phyloP scores from a whole-genome alignment of 768 basidiomycete genomes.

The Lentinula boryana region DNA sequence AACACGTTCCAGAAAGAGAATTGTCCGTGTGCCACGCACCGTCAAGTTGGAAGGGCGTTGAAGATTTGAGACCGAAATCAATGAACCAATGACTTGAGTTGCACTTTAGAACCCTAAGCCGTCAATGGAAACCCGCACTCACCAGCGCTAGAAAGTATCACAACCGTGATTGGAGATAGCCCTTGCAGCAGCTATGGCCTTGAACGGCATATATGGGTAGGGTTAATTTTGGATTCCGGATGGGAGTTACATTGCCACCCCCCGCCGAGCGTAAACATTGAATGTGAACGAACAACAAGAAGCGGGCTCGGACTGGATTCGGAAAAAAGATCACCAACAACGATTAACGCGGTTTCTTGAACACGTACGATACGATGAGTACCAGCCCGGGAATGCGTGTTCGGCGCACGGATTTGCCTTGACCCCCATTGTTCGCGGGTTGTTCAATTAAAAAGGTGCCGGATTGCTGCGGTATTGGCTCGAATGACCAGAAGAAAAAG shows the following conservation, averaged over 20 bases:
- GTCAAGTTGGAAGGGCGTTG: not conserved
- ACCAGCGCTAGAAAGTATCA: not conserved
- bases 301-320: not conserved
- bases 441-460: not conserved
- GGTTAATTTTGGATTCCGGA: not conserved
- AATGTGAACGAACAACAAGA: not conserved
- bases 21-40: not conserved
- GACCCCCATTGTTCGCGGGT: not conserved
- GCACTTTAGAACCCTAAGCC: too few species aligned
- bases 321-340: not conserved
- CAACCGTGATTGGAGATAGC: not conserved
- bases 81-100: too few species aligned
- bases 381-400: not conserved
- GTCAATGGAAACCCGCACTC: not conserved
- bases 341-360: not conserved
- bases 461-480: not conserved
- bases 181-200: not conserved
- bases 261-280: not conserved
- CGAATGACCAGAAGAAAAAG: not conserved
- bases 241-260: not conserved
- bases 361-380: not conserved
- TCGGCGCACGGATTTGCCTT: not conserved
- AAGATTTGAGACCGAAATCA: not conserved
- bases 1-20: not conserved
- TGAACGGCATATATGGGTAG: not conserved